Evolutionary conservation across 352 stramenopile genomes (phyloP).

Genomic region (Pythium scleroteichum): DNA sequence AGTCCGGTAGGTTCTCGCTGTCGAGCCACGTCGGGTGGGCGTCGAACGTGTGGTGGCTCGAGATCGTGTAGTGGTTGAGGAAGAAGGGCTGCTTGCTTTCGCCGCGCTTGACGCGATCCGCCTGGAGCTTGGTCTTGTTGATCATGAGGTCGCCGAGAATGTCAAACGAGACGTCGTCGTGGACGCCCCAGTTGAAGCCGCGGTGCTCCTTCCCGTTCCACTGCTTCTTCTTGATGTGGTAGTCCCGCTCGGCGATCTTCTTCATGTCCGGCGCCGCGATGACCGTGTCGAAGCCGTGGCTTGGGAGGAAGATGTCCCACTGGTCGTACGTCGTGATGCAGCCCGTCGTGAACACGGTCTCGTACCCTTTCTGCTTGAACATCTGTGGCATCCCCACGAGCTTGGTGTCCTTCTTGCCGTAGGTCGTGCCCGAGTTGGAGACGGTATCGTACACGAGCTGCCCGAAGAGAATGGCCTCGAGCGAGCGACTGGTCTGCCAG

Average conservation of each 20-base stretch:
- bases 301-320: constrained; percentile 47
- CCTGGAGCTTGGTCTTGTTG: constrained; percentile 43
- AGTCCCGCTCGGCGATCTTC: constrained; percentile 7
- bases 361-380: constrained; percentile 48
- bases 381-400: constrained; percentile 48
- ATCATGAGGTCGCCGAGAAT: constrained; percentile 44
- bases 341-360: constrained; percentile 46
- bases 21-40: constrained; percentile 42
- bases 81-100: constrained; percentile 48
- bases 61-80: constrained; percentile 62
- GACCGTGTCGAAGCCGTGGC: constrained; percentile 44
- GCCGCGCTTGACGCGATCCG: constrained; percentile 14
- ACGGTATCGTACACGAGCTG: constrained; percentile 49
- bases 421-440: constrained; percentile 36
- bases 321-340: constrained; percentile 45
- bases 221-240: constrained; percentile 33
- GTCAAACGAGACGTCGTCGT: constrained; percentile 54
- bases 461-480: constrained; percentile 52
- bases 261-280: constrained; percentile 1
- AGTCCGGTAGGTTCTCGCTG: constrained; percentile 34
- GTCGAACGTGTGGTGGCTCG: constrained; percentile 43
- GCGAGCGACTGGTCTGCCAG: constrained; percentile 34
- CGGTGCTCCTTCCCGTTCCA: constrained; percentile 27
- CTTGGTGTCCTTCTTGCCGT: constrained; percentile 24
- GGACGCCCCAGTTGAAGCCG: constrained; percentile 40